A percentile compares a stretch with the other conserved stretches of the same genome.
Conservation (phyloP, 1,284 basidiomycete genomes). For the Irpex lacteus region DNA sequence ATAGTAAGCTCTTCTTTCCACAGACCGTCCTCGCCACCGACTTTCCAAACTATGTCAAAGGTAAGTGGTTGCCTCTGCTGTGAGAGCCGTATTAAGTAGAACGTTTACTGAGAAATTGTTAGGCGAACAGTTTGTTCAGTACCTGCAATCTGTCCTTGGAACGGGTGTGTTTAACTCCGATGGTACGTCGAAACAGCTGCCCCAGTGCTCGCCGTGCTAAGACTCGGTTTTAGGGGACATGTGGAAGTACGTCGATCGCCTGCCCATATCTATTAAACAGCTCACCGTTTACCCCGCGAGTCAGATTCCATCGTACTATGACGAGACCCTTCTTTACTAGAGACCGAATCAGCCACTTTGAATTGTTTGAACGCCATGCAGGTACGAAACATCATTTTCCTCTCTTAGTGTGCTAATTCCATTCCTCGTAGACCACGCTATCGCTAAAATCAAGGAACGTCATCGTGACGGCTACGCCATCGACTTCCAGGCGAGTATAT, state of each 20-base stretch:
- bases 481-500: conserved; percentile 22
- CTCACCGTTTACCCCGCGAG: neutral
- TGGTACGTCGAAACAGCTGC: neutral
- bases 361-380: conserved; percentile 22
- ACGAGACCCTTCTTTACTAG: conserved; percentile 26
- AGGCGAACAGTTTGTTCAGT: conserved; percentile 27
- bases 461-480: conserved; percentile 18
- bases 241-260: conserved; percentile 25
- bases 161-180: conserved; percentile 42
- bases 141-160: conserved; percentile 35
- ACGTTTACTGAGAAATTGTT: neutral
- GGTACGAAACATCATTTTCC: conserved; percentile 9
- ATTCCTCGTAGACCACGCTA: conserved; percentile 13
- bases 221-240: conserved; percentile 22
- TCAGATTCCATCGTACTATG: conserved; percentile 30
- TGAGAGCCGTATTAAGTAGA: too few species aligned
- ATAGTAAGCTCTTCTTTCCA: neutral
- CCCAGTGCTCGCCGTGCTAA: neutral
- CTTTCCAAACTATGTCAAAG: conserved; percentile 22
- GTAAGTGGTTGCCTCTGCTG: conserved; percentile 4
- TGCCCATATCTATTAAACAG: neutral
- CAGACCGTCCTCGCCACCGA: conserved; percentile 25
- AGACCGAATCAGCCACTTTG: conserved; percentile 23
- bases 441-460: conserved; percentile 19
- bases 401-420: neutral